Conservation (phyloP, 1,139 yeast species). For the Saccharomyces hybrid region DNA sequence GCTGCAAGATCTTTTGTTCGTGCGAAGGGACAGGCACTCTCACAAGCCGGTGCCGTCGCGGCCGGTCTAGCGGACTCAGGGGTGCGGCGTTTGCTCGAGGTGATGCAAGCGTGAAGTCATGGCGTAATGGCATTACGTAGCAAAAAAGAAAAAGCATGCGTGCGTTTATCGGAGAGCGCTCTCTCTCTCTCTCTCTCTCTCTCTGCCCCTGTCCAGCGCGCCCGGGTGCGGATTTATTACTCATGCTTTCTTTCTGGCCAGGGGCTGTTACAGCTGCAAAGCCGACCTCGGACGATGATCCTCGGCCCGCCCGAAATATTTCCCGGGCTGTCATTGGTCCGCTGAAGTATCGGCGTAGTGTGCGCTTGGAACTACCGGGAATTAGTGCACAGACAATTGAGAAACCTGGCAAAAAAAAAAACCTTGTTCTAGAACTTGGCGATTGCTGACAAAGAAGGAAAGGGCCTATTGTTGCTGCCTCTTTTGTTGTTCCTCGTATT, state of each 20-base stretch:
- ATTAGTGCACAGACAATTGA: neutral
- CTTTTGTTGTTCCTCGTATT: neutral
- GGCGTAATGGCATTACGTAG: neutral
- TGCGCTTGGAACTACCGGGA: neutral
- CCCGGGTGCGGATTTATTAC: neutral
- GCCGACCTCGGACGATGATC: constrained; percentile 1
- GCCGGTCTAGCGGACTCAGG: constrained; percentile 1
- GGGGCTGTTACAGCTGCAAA: neutral
- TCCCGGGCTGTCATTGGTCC: neutral
- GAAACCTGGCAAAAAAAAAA: neutral
- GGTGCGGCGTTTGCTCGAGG: neutral
- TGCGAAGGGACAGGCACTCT: neutral
- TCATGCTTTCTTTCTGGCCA: neutral
- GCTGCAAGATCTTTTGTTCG: neutral
- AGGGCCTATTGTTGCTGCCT: constrained; percentile 1
- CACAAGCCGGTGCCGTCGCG: neutral
- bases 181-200: too few species aligned
- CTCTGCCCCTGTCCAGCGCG: neutral
- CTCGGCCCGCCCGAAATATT: neutral
- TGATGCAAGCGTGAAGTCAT: neutral
- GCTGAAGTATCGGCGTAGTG: neutral
- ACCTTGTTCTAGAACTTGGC: constrained; percentile 1
- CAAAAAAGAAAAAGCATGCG: neutral
- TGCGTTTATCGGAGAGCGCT: neutral
- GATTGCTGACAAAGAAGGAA: neutral